Evolutionary conservation across 306 rosid species (phyloP).

Genomic region (Sindora glabra): DNA sequence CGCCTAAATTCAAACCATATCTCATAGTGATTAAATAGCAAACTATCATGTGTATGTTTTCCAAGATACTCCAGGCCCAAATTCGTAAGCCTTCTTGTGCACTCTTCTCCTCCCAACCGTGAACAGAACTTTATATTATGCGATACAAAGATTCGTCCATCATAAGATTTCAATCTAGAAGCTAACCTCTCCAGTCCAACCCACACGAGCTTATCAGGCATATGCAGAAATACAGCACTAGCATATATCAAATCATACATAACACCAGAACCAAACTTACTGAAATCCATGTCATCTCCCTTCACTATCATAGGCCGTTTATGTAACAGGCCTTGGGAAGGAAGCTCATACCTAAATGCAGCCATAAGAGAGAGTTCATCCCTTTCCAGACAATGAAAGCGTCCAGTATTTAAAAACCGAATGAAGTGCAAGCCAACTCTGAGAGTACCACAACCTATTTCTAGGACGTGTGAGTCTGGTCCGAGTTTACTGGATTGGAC

Average conservation of each 20-base stretch:
- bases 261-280: conserved; percentile 43
- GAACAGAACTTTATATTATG: conserved; percentile 86
- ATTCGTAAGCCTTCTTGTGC: conserved; percentile 49
- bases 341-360: too few species aligned
- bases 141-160: conserved; percentile 76
- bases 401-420: conserved; percentile 58
- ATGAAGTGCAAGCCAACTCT: conserved; percentile 88
- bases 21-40: conserved; percentile 85
- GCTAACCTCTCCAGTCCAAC: conserved; percentile 66
- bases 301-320: conserved; percentile 78
- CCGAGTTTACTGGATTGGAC: conserved; percentile 50
- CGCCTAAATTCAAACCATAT: conserved; percentile 82
- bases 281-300: conserved; percentile 80
- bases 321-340: conserved; percentile 77
- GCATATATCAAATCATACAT: conserved; percentile 76
- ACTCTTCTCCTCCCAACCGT: conserved; percentile 75
- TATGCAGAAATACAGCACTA: conserved; percentile 90
- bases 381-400: conserved; percentile 74
- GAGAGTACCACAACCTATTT: conserved; percentile 94
- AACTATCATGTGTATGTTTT: conserved; percentile 74
- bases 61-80: conserved; percentile 79
- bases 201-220: conserved; percentile 92
- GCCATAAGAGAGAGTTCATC: conserved; percentile 92
- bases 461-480: conserved; percentile 55
- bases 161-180: conserved; percentile 48